These are phyloP conservation scores for Astragalus glycyphyllos DNA, from an alignment of 306 rosid genomes.

Conservation along the genomic window DNA sequence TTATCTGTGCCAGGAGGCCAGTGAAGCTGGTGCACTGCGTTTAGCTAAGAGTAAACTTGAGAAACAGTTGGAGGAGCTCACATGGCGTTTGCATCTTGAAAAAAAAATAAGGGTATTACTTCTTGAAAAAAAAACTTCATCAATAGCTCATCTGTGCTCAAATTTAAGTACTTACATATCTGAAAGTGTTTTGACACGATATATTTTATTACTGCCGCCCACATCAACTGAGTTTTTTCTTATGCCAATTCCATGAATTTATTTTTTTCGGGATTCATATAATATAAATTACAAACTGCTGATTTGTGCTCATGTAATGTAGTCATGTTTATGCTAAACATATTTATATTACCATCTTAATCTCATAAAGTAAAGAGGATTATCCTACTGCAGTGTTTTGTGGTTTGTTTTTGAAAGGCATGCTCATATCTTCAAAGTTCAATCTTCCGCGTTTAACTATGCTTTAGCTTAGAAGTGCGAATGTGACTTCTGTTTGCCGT, in stretches of 20 bases:
- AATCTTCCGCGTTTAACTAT: neutral
- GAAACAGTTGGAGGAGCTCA: slow-evolving; percentile 93
- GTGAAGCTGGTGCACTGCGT: slow-evolving; percentile 96
- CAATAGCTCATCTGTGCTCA: neutral
- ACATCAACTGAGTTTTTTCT: slow-evolving; percentile 22
- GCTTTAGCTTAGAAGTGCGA: neutral
- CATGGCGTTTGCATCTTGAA: slow-evolving; percentile 96
- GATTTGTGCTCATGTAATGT: slow-evolving; percentile 15
- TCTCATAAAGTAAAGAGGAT: neutral
- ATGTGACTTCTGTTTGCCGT: neutral
- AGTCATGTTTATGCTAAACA: slow-evolving; percentile 15
- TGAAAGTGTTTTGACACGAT: slow-evolving; percentile 28
- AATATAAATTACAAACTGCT: slow-evolving; percentile 27
- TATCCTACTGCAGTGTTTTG: slow-evolving; percentile 2
- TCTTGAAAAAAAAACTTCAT: neutral
- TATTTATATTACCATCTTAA: slow-evolving; percentile 7
- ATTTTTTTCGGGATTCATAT: slow-evolving; percentile 26
- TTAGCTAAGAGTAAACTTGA: slow-evolving; percentile 93
- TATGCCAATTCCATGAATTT: neutral
- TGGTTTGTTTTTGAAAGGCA: slow-evolving; percentile 24
- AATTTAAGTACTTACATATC: neutral
- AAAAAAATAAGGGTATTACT: slow-evolving; percentile 85
- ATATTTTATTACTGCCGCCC: slow-evolving; percentile 4
- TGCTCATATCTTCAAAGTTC: slow-evolving; percentile 13
- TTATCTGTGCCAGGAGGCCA: slow-evolving; percentile 79